Base-by-base conservation (phyloP, 108 stramenopile genomes). In the Fragilaria radians region DNA sequence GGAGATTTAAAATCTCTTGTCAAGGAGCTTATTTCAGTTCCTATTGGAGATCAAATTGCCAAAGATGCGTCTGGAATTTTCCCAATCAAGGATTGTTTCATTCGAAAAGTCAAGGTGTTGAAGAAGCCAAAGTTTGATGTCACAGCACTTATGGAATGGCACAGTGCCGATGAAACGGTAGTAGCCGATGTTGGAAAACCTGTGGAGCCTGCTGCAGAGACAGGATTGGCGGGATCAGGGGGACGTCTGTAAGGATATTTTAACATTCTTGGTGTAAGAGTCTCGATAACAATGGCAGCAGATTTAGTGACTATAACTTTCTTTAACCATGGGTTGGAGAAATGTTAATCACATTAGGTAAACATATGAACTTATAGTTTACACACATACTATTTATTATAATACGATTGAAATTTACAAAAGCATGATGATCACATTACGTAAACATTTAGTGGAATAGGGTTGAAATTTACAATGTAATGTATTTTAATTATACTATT, bases 71-170 rank as follows among this genome's bases (percentile, higher is more conserved):
- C 89, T 60, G 63, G 78, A 61, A 93, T 98, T 79, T 98, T 94
- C 91, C 99, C 99, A 32, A 71, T 98, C 71, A 95, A 96, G 93
- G 90, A 97, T 66, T 97, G 96, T 67, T 98, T 76, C 95, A 92
- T 99, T 82, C 93, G 97, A 63, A 99, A 99, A 94, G 96, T 97
- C 28, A 99, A 99, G 97, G 96, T 98, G 29, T 82, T 99, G 51
- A 98, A 98, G 94, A 97, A 97, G 93, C 99, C 99, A 49, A 98
- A 98, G 87, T 99, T 99, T 67, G 99, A 99, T 88, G 91, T 99
- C 23, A 85, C 85, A 48, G 95, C 94, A 59, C 86, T 99, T 53
- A 99, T 99, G 99, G 99, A 99, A 73, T 93, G 97, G 93, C 99
- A 99, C 78, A 93, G 67, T 52, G 95, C 93, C 31, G 87, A 89